Base-by-base conservation (phyloP, 2,329 filamentous ascomycete genomes). In the Cladophialophora chaetospira region DNA sequence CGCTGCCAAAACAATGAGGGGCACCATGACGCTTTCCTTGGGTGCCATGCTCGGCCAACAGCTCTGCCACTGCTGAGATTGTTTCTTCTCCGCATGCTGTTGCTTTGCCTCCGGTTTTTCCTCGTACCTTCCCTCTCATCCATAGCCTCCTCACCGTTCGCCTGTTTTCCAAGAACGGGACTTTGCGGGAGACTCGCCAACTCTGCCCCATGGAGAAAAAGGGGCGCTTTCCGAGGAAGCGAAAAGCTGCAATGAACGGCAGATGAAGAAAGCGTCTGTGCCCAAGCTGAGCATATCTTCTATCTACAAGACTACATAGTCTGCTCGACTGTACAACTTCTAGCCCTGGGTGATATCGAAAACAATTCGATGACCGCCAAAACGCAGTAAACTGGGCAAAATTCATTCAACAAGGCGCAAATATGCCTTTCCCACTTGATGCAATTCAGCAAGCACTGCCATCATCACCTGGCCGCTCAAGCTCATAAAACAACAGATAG, bases 401-500 rank as follows among this genome's bases (percentile, higher is more conserved):
- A n/a, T n/a, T n/a, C n/a, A n/a, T n/a, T n/a, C n/a, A n/a, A n/a
- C n/a, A n/a, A n/a, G n/a, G n/a, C n/a, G n/a, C n/a, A n/a, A n/a
- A n/a, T n/a, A n/a, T n/a, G n/a, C n/a, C n/a, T n/a, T n/a, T n/a
- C n/a, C n/a, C n/a, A n/a, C n/a, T n/a, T n/a, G n/a, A n/a, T n/a
- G n/a, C n/a, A n/a, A n/a, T n/a, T n/a, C 4, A 11, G 54, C 46
- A 63, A 28, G 40, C 46, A 11, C 33, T 17, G 42, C 50, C 40
- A 54, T 66, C 65, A 46, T 67, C 66, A 3, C 64, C 64, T 9
- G 69, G 66, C 65, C 78, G 79, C 63, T 93, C 88, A 66, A 96
- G 76, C 77, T 97, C 93, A 73, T 99, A 99, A 72, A 99, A 99
- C 49, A 99, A 74, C 70, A 99, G 77, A 72, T 99, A 99, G 0